Base-by-base conservation (phyloP, 2,329 filamentous ascomycete species). In the Atkinsonella hypoxylon region DNA sequence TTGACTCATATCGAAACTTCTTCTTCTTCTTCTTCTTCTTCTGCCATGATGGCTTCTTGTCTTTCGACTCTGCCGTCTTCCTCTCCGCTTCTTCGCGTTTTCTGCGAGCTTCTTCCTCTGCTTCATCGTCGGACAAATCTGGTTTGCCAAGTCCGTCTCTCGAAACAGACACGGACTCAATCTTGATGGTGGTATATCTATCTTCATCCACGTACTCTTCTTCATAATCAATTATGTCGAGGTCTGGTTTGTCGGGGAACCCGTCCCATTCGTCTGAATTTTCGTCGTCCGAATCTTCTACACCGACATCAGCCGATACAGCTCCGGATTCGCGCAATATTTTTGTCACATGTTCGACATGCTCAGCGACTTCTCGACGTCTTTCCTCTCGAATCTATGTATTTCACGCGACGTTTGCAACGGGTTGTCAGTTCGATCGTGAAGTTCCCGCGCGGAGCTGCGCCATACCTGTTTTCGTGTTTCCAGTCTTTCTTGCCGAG, bases 171-270 rank as follows among this genome's bases (percentile, higher is more conserved):
- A 98, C 89, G 11, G 87, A 85, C 65, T 96, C 91, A 1, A 98
- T 83, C 0, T 88, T 96, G 26, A 98, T 93, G 1, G 89, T 95
- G 0, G 93, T 97, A 65, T 89, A 96, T 63, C 86, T 87, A 66
- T 96, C 91, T 65, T 97, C 93, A 66, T 98, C 93, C 57, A 96
- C 80, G 69, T 96, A 98, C 66, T 97, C 89, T 58, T 91, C 89
- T 64, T 95, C 87, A 58, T 88, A 82, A 63, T 94, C 83, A 43
- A 93, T 69, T 20, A 81, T 75, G 39, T 75, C 65, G 4, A 69
- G 57, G 13, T 70, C 56, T 13, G 68, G 65, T 22, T 64, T 60
- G 48, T 85, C 82, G 18, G 75, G 71, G 48, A 89, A 75, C 0
- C 85, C 87, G 48, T 74, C 74, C 81, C 84, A 89, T 59, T 82